Percentiles rank a stretch among this genome's conserved stretches.
Evolutionary conservation across 108 stramenopile species (phyloP).

Genomic region (Conticribra guillardii): DNA sequence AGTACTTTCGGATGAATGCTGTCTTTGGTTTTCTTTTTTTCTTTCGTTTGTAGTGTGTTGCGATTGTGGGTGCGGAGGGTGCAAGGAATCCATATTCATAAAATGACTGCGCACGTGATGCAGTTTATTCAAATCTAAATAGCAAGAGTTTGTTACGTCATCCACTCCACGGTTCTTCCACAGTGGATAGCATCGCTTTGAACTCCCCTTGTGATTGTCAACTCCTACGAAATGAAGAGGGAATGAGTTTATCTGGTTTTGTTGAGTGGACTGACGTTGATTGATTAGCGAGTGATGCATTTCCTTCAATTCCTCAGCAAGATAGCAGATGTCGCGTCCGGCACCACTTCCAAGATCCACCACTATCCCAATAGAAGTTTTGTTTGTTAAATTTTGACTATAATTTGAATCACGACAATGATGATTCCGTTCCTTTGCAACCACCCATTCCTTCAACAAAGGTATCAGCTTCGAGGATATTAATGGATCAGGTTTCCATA

Average conservation of each 20-base stretch:
- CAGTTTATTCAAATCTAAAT: slow-evolving; percentile 59
- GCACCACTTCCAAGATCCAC: slow-evolving; percentile 85
- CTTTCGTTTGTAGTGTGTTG: not conserved
- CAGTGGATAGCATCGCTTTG: slow-evolving; percentile 54
- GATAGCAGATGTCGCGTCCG: slow-evolving; percentile 79
- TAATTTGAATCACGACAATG: not conserved
- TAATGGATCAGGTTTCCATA: slow-evolving; percentile 86
- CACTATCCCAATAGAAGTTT: slow-evolving; percentile 20
- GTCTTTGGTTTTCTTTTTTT: not conserved
- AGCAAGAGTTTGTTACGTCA: slow-evolving; percentile 43
- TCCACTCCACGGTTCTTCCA: slow-evolving; percentile 66
- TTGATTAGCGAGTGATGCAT: slow-evolving; percentile 22
- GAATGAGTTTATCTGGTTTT: slow-evolving; percentile 10
- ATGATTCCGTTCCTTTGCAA: slow-evolving; percentile 8
- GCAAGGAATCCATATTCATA: slow-evolving; percentile 3
- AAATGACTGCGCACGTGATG: slow-evolving; percentile 35
- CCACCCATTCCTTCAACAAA: slow-evolving; percentile 39
- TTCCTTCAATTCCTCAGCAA: slow-evolving; percentile 73
- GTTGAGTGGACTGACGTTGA: slow-evolving; percentile 1
- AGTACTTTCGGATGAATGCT: not conserved
- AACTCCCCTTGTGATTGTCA: slow-evolving; percentile 79
- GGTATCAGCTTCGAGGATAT: slow-evolving; percentile 60
- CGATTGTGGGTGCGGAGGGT: not conserved
- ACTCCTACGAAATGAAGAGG: slow-evolving; percentile 59
- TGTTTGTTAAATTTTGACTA: not conserved